These are phyloP conservation scores for Gossypium trilobum DNA, from an alignment of 441 rosid species.

Conservation along the genomic window DNA sequence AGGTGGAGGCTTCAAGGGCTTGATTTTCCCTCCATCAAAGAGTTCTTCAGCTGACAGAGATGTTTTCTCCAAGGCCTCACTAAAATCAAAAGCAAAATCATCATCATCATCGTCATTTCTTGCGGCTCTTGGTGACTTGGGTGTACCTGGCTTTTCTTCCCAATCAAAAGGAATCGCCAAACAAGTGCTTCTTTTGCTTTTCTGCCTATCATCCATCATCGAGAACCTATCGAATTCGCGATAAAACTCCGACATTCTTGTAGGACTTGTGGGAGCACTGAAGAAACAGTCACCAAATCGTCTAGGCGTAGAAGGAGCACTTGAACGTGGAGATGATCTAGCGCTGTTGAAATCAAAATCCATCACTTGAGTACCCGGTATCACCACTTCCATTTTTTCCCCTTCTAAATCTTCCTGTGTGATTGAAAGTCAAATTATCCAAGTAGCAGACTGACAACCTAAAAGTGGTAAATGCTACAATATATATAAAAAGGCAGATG, in stretches of 20 bases:
- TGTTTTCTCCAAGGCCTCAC: slow-evolving; percentile 27
- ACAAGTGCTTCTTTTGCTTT: slow-evolving; percentile 8
- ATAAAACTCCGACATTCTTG: slow-evolving; percentile 45
- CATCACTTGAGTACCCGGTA: slow-evolving; percentile 26
- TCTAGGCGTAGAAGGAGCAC: slow-evolving; percentile 59
- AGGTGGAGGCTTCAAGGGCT: slow-evolving; percentile 59
- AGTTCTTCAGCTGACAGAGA: slow-evolving; percentile 74
- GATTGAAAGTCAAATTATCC: neutral
- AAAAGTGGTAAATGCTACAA: neutral
- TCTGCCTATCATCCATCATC: neutral
- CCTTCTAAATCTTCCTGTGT: neutral
- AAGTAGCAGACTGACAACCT: neutral
- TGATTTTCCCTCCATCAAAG: slow-evolving; percentile 71
- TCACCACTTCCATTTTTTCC: slow-evolving; percentile 29
- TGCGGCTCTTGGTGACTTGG: slow-evolving; percentile 25
- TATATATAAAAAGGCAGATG: neutral
- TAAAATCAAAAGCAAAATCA: slow-evolving; percentile 68
- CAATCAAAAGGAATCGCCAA: slow-evolving; percentile 39
- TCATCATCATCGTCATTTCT: neutral
- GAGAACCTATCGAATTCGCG: slow-evolving; percentile 28
- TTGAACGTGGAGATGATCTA: slow-evolving; percentile 34
- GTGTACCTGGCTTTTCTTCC: slow-evolving; percentile 61
- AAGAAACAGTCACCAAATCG: slow-evolving; percentile 45
- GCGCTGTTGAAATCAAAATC: slow-evolving; percentile 49
- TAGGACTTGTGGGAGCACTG: slow-evolving; percentile 74